phyloP scores from a whole-genome alignment of 768 basidiomycete genomes.

The Auricularia sp. region DNA sequence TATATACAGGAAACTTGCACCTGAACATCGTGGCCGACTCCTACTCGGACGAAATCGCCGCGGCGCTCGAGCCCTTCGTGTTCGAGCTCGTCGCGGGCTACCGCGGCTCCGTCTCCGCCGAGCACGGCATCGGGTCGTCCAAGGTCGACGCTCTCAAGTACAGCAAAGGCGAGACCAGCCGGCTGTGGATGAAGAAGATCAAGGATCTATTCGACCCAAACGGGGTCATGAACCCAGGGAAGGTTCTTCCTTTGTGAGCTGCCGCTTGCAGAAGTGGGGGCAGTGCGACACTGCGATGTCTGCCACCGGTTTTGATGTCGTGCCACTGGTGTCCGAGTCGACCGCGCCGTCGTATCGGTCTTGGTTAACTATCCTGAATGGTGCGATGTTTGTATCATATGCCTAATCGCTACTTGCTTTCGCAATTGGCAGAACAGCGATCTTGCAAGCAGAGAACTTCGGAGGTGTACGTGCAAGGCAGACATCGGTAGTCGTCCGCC shows the following conservation, averaged over 20 bases:
- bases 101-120: slow-evolving; percentile 89
- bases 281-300: too few species aligned
- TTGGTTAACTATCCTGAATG: too few species aligned
- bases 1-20: slow-evolving; percentile 72
- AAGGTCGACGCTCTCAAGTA: slow-evolving; percentile 86
- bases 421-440: too few species aligned
- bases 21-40: slow-evolving; percentile 79
- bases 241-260: slow-evolving; percentile 32
- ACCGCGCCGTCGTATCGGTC: too few species aligned
- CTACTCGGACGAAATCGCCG: slow-evolving; percentile 76
- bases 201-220: slow-evolving; percentile 83
- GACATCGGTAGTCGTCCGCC: too few species aligned
- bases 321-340: too few species aligned
- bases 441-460: too few species aligned
- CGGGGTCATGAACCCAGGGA: slow-evolving; percentile 89
- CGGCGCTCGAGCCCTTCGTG: slow-evolving; percentile 86
- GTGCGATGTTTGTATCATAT: too few species aligned
- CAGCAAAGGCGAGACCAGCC: slow-evolving; percentile 69
- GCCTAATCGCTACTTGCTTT: too few species aligned
- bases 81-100: slow-evolving; percentile 72
- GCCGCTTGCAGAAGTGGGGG: too few species aligned
- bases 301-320: too few species aligned
- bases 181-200: slow-evolving; percentile 84
- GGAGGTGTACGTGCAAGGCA: too few species aligned
- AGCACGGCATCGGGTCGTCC: slow-evolving; percentile 95